These are phyloP conservation scores for Begonia loranthoides DNA, from an alignment of 306 rosid genomes.

Conservation along the genomic window DNA sequence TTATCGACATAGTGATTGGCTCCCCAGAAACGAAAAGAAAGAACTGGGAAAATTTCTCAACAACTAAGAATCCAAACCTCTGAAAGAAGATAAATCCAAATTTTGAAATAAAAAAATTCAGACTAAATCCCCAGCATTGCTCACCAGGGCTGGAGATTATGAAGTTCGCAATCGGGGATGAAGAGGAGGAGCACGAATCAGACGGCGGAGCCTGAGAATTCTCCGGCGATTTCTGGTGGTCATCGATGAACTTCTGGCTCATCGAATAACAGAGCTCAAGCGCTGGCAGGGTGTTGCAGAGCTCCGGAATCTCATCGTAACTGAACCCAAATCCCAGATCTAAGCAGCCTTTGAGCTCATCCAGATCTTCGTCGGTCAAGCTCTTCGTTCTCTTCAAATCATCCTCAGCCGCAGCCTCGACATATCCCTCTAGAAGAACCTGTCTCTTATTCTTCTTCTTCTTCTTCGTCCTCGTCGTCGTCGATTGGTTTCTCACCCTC, in stretches of 20 bases:
- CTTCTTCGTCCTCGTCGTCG: constrained; percentile 2
- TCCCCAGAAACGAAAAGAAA: too few relatives aligned
- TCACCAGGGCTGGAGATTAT: constrained; percentile 82
- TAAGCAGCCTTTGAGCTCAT: constrained; percentile 70
- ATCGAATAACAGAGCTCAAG: constrained; percentile 75
- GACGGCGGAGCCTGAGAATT: constrained; percentile 6
- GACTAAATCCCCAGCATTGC: background rate
- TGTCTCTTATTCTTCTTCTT: constrained; percentile 33
- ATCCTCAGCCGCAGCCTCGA: constrained; percentile 36
- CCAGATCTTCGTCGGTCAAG: constrained; percentile 71
- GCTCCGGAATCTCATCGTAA: constrained; percentile 80
- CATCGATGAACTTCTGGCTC: constrained; percentile 57
- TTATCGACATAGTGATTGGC: too few relatives aligned
- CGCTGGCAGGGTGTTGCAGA: constrained; percentile 78
- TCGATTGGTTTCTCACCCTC: constrained; percentile 2
- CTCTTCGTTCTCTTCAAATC: constrained; percentile 56
- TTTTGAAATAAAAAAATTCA: too few relatives aligned
- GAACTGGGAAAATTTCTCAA: too few relatives aligned
- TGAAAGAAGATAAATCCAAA: too few relatives aligned
- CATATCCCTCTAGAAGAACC: constrained; percentile 58
- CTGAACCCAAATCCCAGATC: constrained; percentile 89
- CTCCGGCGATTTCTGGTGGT: constrained; percentile 31
- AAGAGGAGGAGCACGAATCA: constrained; percentile 27
- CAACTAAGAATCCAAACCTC: too few relatives aligned
- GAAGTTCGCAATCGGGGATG: constrained; percentile 58